Evolutionary conservation across 805 yeast genomes (phyloP).

Genomic region (Brettanomyces sp.): DNA sequence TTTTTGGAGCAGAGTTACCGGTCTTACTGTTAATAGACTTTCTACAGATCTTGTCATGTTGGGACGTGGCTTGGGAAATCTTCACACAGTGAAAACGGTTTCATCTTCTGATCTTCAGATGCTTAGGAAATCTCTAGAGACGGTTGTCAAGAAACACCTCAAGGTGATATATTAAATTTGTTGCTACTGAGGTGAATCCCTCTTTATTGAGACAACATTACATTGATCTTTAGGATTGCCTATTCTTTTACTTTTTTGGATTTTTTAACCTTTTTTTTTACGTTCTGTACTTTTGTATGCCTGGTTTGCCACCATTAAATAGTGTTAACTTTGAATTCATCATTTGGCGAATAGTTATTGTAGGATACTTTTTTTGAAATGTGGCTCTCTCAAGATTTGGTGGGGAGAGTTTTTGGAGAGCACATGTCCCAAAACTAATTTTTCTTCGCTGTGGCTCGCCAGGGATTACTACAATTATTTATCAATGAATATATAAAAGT

Average conservation of each 20-base stretch:
- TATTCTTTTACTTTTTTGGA: no score
- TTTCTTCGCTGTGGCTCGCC: neutral
- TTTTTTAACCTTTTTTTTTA: no score
- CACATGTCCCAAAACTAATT: neutral
- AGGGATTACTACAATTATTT: neutral
- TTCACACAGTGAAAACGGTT: constrained; percentile 1
- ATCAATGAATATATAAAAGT: neutral
- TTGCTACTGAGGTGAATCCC: no score
- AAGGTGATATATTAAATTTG: constrained; percentile 6
- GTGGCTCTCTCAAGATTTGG: neutral
- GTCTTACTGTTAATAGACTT: constrained; percentile 7
- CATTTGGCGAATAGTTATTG: neutral
- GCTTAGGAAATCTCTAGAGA: constrained; percentile 7
- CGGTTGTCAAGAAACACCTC: constrained; percentile 12
- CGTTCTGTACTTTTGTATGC: no score
- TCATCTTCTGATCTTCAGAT: constrained; percentile 5
- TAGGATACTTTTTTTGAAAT: neutral
- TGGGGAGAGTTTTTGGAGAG: neutral
- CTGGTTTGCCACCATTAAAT: no score
- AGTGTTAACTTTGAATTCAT: neutral
- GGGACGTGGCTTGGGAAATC: neutral
- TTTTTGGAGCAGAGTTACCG: constrained; percentile 12
- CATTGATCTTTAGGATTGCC: no score
- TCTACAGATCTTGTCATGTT: constrained; percentile 2
- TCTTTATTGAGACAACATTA: no score